Evolutionary conservation across 495 filamentous ascomycete genomes (phyloP).

Genomic region (Parathielavia appendiculata): DNA sequence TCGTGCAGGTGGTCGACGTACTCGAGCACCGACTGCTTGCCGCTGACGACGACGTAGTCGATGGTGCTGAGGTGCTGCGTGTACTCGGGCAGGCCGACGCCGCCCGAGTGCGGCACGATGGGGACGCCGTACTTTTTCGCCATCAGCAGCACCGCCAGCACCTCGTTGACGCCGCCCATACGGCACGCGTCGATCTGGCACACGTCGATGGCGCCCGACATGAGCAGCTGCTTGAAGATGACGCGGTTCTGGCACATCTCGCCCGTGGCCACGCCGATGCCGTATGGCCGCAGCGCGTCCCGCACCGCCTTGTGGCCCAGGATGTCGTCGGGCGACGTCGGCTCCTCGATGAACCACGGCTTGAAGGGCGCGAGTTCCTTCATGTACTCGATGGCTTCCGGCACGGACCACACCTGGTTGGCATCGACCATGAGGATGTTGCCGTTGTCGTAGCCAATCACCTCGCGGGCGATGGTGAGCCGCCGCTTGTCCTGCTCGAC

Average conservation of each 20-base stretch:
- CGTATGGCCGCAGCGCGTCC: conserved; percentile 66
- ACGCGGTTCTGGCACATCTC: conserved; percentile 97
- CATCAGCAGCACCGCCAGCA: conserved; percentile 83
- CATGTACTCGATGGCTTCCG: conserved; percentile 88
- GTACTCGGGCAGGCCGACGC: conserved; percentile 89
- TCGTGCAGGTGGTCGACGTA: conserved; percentile 93
- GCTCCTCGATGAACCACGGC: conserved; percentile 97
- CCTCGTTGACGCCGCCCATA: conserved; percentile 88
- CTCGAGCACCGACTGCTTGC: conserved; percentile 76
- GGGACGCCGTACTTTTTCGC: conserved; percentile 81
- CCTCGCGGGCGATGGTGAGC: conserved; percentile 67
- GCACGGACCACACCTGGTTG: conserved; percentile 92
- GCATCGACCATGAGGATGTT: conserved; percentile 94
- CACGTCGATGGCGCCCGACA: conserved; percentile 73
- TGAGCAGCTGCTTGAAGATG: conserved; percentile 87
- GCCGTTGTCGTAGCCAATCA: conserved; percentile 80
- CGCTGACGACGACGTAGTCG: conserved; percentile 85
- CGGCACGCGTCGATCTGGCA: conserved; percentile 91
- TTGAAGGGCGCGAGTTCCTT: conserved; percentile 72
- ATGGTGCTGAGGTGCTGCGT: conserved; percentile 92
- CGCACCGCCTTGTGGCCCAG: conserved; percentile 81
- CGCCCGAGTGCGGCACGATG: conserved; percentile 83
- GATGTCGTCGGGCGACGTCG: conserved; percentile 90
- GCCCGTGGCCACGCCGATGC: conserved; percentile 84
- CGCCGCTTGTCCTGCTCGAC: conserved; percentile 65